Base-by-base conservation (phyloP, 1,139 yeast genomes). In the Sugiyamaella novakii region DNA sequence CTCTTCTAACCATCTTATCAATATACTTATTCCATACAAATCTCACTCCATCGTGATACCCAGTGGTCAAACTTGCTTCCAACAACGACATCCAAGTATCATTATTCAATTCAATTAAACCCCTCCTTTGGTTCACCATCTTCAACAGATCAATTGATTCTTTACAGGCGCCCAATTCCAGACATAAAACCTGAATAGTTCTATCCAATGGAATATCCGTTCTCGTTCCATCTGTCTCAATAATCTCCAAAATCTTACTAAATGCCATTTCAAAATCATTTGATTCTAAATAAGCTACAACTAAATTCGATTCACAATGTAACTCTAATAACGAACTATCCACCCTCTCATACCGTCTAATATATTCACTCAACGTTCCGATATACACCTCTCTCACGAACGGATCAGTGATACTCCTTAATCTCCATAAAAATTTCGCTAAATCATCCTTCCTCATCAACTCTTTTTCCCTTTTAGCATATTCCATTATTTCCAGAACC, bases 401-500 rank as follows among this genome's bases (percentile, higher is more conserved):
- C 5, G 55, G 49, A 31, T 54, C 51, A 4, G 39, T 15, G 2
- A 43, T 33, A 21, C 34, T 38, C 36, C 51, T 36, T 12, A 48
- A 22, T 24, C 36, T 21, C 51, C 55, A 27, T 25, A 40, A 25
- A 30, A 44, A 34, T 21, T 41, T 22, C 50, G 47, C 43, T 47
- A 25, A 22, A 46, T 42, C 41, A n/a, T 21, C 36, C 12, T 17
- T 17, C 11, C 12, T 19, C 40, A 47, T 10, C 11, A 22, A 12
- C 5, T 24, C 28, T 6, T 27, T 8, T n/a, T 22, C 11, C 5
- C 3, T 19, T 12, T 15, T n/a, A 14, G 43, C 43, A 17, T 24
- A 41, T 12, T n/a, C 21, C 17, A 47, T 35, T 15, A 47, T 36
- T 2, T 29, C 34, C 7, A 41, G 35, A 3, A 35, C 27, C 21